Base-by-base conservation (phyloP, 2,329 filamentous ascomycete genomes). In the Sporothrix euskadiensis region DNA sequence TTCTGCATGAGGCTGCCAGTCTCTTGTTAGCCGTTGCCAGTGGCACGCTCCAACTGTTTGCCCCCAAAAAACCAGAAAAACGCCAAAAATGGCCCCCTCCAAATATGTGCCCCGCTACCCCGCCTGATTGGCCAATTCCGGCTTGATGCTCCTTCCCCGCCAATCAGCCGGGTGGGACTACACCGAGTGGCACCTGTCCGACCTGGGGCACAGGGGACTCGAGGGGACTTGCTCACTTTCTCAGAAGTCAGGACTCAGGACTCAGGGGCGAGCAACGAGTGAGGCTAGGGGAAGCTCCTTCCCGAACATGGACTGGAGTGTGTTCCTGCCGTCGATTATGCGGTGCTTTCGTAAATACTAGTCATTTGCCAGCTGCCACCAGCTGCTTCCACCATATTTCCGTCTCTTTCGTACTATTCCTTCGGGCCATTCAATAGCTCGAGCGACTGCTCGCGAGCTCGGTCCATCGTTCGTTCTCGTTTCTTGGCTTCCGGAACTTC, bases 91-190 rank as follows among this genome's bases (percentile, higher is more conserved):
- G 44, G 30, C 39, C 30, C 16, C 8, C 26, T 10, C 12, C 30
- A 39, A 30, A 4, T 22, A 7, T 71, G 1, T 3, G 12, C 19
- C 54, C 32, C 63, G 19, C 35, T 56, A 44, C 32, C 44, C 39
- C 41, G 49, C 65, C 44, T 73, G 47, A 70, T 69, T 72, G 71
- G 71, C 63, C 63, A 22, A 69, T 52, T 49, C 52, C 54, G 63
- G 35, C n/a, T 22, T 19, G 54, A 35, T 35, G 56, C 41, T 8
- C 52, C 66, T 65, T 65, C 72, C 72, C 72, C 72, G 47, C 72
- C 66, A 73, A 73, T 63, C 66, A 71, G 47, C 44, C 30, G 57
- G 72, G 72, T 39, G n/a, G 22, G 56, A 52, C 70, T 19, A 19
- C 57, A 39, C 70, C 57, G 57, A 56, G 44, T 30, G 44, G 56